phyloP scores from a whole-genome alignment of 2,329 filamentous ascomycete species.

The Graphilbum ipis-grandicollis region DNA sequence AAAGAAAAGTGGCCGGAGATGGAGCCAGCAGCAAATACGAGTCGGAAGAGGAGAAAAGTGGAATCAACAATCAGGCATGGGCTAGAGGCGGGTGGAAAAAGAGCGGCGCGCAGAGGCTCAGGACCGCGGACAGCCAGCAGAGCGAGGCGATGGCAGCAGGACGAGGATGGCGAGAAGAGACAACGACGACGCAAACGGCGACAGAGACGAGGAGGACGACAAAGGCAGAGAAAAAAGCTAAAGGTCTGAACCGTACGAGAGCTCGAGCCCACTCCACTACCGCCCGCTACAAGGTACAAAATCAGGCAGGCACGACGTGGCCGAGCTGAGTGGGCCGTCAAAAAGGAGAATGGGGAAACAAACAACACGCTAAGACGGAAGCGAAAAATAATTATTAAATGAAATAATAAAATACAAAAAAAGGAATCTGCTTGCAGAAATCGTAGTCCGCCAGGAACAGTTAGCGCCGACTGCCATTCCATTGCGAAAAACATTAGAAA shows the following conservation, averaged over 20 bases:
- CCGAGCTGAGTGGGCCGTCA: background rate
- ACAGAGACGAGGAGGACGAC: background rate
- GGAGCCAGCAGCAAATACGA: background rate
- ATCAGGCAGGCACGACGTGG: too few relatives aligned
- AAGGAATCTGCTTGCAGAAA: too few relatives aligned
- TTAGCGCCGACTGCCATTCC: too few relatives aligned
- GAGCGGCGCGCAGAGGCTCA: background rate
- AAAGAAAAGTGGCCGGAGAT: background rate
- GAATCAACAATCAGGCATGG: background rate
- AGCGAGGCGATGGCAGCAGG: too few relatives aligned
- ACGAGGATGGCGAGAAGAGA: background rate
- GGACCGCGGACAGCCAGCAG: background rate
- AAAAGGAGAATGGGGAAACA: background rate
- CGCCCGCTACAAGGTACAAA: too few relatives aligned
- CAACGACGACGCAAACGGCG: background rate
- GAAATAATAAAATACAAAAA: too few relatives aligned
- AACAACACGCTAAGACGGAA: background rate
- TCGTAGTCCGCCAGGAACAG: too few relatives aligned
- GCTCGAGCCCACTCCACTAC: too few relatives aligned
- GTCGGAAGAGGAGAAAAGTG: background rate
- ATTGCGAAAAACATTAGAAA: too few relatives aligned
- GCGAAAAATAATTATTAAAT: too few relatives aligned
- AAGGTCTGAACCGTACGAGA: too few relatives aligned
- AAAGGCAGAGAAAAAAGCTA: background rate
- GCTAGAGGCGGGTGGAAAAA: background rate